A percentile compares a stretch with the other conserved stretches of the same genome.
Evolutionary conservation across 2,329 filamentous ascomycete species (phyloP).

Genomic region (Pleomassaria siparia): DNA sequence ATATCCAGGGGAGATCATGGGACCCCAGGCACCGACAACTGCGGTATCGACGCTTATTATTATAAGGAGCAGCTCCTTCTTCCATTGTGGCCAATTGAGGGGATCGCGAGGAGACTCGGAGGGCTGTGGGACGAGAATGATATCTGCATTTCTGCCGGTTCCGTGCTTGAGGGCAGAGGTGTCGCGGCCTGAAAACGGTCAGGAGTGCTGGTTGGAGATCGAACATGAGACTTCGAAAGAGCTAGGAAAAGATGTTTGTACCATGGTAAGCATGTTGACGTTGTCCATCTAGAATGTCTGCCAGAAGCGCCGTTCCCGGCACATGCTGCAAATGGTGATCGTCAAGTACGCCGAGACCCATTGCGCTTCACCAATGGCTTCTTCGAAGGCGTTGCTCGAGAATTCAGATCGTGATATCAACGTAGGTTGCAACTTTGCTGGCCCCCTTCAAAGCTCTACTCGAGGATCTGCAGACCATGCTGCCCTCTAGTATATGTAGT

Average conservation of each 20-base stretch:
- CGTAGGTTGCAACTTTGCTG: no score
- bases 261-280: constrained; percentile 19
- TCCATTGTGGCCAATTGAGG: constrained; percentile 26
- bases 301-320: constrained; percentile 21
- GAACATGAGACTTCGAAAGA: neutral
- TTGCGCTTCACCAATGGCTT: constrained; percentile 50
- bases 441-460: no score
- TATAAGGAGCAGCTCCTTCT: constrained; percentile 22
- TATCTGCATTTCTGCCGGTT: constrained; percentile 27
- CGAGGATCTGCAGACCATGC: no score
- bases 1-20: constrained; percentile 23
- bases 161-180: constrained; percentile 30
- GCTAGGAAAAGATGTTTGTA: neutral
- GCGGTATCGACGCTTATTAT: constrained; percentile 22
- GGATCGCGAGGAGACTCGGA: constrained; percentile 19
- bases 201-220: neutral
- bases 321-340: constrained; percentile 22
- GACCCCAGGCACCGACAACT: constrained; percentile 24
- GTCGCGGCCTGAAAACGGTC: constrained; percentile 17
- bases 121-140: constrained; percentile 31
- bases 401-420: no score
- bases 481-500: neutral
- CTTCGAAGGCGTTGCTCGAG: no score
- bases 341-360: constrained; percentile 25
- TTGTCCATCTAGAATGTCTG: constrained; percentile 14